Evolutionary conservation across 306 rosid species (phyloP), one percentile per base, ranked within the genome.

Genomic region (Canavalia gladiata): DNA sequence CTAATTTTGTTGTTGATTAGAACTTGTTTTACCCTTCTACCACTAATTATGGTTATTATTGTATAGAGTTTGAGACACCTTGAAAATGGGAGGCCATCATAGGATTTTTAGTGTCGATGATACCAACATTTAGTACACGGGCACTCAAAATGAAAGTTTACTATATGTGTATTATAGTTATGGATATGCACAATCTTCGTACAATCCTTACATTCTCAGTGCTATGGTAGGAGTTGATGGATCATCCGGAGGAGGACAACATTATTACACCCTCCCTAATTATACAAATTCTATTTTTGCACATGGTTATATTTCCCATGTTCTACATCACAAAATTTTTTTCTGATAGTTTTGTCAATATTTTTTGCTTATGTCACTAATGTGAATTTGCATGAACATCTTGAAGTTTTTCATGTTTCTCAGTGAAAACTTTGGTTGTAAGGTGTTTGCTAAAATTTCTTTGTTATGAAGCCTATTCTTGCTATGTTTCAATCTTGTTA

Each of bases 111-210:
- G 94, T 80, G 81, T 78, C 83, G 97, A 95, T 90, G 95, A 92
- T 95, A 82, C 94, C 1, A 95, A 92, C 84, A 56, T 89, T 86
- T 97, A 89, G 86, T 95, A 88, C 82, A 51, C 94, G 97, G 95
- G 97, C 91, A 87, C 84, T 34, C 97, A 90, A 79, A 90, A 88
- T 55, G 97, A 95, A 89, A 90, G 80, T 90, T 81, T 89, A 37
- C 92, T 94, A 18, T 95, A 90, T 89, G 97, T 90, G 90, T 95
- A 91, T 89, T 95, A 89, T 83, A 89, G 83, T 94, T 92, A 92
- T 90, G 98, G 97, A 80, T 95, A 88, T 91, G 91, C 97, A 95
- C 97, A 95, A 94, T 90, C 97, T 59, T 92, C 97, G 66, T 95
- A 91, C 90, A 95, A 95, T 86, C 97, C 98, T 77, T 95, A 92